Conservation (phyloP, 2,329 filamentous ascomycete species). For the Xylariaceae sp. region DNA sequence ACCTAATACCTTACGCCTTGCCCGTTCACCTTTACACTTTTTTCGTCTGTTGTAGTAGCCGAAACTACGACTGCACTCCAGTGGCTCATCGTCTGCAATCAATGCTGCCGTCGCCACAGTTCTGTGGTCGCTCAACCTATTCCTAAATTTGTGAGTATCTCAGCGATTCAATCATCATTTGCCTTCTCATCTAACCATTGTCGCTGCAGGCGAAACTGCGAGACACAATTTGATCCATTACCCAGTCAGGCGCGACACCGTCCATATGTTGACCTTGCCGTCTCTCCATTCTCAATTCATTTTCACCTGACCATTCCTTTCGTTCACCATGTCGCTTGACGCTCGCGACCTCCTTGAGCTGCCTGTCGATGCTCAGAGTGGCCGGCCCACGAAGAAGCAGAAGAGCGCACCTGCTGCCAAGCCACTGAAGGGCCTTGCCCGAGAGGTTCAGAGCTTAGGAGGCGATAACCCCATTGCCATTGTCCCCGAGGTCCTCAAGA, state of each 20-base stretch:
- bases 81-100: too few species aligned
- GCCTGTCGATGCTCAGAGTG: slow-evolving; percentile 53
- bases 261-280: not conserved
- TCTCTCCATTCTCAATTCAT: not conserved
- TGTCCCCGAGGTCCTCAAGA: slow-evolving; percentile 55
- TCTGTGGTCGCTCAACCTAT: too few species aligned
- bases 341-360: slow-evolving; percentile 86
- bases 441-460: slow-evolving; percentile 62
- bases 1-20: too few species aligned
- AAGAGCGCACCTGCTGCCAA: slow-evolving; percentile 59
- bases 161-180: too few species aligned
- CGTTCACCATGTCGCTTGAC: slow-evolving; percentile 64
- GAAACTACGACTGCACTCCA: too few species aligned
- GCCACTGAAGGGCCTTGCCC: slow-evolving; percentile 60
- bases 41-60: too few species aligned
- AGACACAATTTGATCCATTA: not conserved
- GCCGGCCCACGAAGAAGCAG: slow-evolving; percentile 69
- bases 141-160: too few species aligned
- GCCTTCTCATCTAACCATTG: too few species aligned
- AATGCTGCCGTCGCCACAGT: too few species aligned
- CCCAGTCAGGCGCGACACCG: not conserved
- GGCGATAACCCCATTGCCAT: slow-evolving; percentile 66
- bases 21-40: too few species aligned
- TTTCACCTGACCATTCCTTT: not conserved
- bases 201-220: too few species aligned